Evolutionary conservation across 2,329 filamentous ascomycete species (phyloP).

Genomic region (Niveomyces coronatus): DNA sequence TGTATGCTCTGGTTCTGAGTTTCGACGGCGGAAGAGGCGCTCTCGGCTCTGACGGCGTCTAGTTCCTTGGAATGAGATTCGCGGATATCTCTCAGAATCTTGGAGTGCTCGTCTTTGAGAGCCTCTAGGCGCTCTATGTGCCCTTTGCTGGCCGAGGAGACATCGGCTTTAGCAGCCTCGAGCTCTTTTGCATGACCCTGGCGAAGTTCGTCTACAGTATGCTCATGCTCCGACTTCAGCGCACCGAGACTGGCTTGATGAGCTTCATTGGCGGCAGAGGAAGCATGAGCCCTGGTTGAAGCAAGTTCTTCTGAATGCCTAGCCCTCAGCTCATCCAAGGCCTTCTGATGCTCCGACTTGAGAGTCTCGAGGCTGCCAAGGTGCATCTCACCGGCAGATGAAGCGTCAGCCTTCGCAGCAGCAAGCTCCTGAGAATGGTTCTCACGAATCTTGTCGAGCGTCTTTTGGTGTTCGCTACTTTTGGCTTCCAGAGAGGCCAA

Average conservation of each 20-base stretch:
- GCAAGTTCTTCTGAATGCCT: constrained; percentile 30
- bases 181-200: constrained; percentile 11
- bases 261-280: constrained; percentile 19
- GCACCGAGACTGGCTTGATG: constrained; percentile 15
- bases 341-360: constrained; percentile 43
- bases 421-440: constrained; percentile 51
- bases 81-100: constrained; percentile 14
- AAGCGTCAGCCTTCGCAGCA: constrained; percentile 40
- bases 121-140: not conserved
- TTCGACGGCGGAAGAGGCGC: not conserved
- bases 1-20: not conserved
- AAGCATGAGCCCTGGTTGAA: constrained; percentile 26
- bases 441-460: constrained; percentile 43
- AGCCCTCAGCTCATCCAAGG: constrained; percentile 33
- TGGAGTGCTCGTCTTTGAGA: constrained; percentile 22
- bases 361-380: constrained; percentile 42
- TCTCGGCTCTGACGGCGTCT: constrained; percentile 17
- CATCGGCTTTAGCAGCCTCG: not conserved
- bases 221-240: constrained; percentile 36
- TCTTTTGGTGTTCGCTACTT: constrained; percentile 42
- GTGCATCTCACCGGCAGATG: constrained; percentile 38
- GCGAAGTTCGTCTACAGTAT: constrained; percentile 36
- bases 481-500: constrained; percentile 38
- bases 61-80: constrained; percentile 23
- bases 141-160: not conserved